Evolutionary conservation across 208 protist genomes (phyloP).

Genomic region (Leishmania tarentolae): DNA sequence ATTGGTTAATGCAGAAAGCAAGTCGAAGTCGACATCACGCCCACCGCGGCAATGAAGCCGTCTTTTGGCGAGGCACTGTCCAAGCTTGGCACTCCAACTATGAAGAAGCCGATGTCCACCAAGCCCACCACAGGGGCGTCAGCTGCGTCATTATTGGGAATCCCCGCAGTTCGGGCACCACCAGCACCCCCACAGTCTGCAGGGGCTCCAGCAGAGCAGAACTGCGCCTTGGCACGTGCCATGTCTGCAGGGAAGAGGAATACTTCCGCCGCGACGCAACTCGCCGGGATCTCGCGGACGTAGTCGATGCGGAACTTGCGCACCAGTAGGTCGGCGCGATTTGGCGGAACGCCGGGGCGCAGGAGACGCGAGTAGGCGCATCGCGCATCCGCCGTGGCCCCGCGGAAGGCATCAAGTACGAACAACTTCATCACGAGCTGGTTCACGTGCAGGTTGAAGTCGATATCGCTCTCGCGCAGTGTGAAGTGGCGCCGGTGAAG

Average conservation of each 20-base stretch:
- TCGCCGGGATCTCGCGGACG: conserved; percentile 60
- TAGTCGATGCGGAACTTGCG: conserved; percentile 72
- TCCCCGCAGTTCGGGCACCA: background rate
- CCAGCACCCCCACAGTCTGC: background rate
- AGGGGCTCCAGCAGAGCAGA: background rate
- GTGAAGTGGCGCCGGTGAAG: conserved; percentile 27
- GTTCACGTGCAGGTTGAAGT: conserved; percentile 83
- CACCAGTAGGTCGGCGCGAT: conserved; percentile 53
- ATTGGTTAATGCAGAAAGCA: conserved; percentile 18
- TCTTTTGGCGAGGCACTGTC: background rate
- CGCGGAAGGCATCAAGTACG: conserved; percentile 60
- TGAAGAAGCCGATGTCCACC: conserved; percentile 50
- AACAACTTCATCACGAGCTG: conserved; percentile 59
- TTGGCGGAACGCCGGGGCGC: conserved; percentile 24
- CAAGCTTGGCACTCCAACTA: conserved; percentile 27
- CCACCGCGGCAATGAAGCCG: conserved; percentile 44
- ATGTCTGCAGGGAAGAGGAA: conserved; percentile 28
- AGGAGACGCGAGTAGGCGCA: conserved; percentile 39
- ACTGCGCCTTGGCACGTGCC: conserved; percentile 10
- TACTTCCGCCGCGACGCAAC: conserved; percentile 35
- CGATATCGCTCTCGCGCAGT: conserved; percentile 69
- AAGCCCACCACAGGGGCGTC: conserved; percentile 7
- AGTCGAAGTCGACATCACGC: conserved; percentile 29
- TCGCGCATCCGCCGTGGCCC: conserved; percentile 25
- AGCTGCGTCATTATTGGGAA: background rate